A percentile compares a stretch with the other conserved stretches of the same genome.
phyloP scores from a whole-genome alignment of 495 filamentous ascomycete species.

The Staphylotrichum longicolle region DNA sequence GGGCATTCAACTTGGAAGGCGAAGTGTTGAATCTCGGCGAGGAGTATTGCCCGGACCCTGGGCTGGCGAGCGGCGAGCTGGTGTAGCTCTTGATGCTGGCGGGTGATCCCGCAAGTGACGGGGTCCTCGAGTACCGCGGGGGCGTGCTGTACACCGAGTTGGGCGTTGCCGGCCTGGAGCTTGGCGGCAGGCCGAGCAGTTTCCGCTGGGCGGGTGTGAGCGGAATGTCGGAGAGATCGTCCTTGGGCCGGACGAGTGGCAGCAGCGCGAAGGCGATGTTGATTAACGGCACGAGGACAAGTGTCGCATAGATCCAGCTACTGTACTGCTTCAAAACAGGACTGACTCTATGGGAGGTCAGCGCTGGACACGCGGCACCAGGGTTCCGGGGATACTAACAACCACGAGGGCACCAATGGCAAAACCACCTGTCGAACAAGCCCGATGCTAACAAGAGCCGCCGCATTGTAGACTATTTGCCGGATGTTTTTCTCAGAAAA shows the following conservation, averaged over 20 bases:
- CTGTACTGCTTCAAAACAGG: constrained; percentile 30
- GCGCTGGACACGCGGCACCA: neutral
- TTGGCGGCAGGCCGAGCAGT: constrained; percentile 78
- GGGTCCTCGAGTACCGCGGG: constrained; percentile 78
- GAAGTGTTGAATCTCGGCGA: constrained; percentile 16
- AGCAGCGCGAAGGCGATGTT: constrained; percentile 52
- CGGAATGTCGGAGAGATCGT: constrained; percentile 84
- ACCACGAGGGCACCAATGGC: constrained; percentile 23
- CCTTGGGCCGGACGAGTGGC: constrained; percentile 66
- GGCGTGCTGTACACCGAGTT: constrained; percentile 72
- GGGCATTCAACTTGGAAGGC: constrained; percentile 23
- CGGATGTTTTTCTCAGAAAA: constrained; percentile 70
- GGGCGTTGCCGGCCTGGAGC: constrained; percentile 58
- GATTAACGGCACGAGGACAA: constrained; percentile 64
- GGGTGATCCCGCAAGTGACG: constrained; percentile 53
- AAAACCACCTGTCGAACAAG: constrained; percentile 32
- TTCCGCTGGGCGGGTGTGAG: constrained; percentile 85
- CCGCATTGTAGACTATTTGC: constrained; percentile 62
- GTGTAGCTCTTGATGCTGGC: constrained; percentile 53
- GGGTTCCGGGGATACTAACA: constrained; percentile 21
- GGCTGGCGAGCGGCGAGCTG: constrained; percentile 51
- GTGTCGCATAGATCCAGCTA: constrained; percentile 34
- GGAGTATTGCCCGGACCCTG: constrained; percentile 30
- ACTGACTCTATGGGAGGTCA: constrained; percentile 17
- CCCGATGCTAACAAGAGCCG: constrained; percentile 49